These are phyloP conservation scores for Arachis hypogaea DNA, from an alignment of 306 rosid species.

Conservation along the genomic window DNA sequence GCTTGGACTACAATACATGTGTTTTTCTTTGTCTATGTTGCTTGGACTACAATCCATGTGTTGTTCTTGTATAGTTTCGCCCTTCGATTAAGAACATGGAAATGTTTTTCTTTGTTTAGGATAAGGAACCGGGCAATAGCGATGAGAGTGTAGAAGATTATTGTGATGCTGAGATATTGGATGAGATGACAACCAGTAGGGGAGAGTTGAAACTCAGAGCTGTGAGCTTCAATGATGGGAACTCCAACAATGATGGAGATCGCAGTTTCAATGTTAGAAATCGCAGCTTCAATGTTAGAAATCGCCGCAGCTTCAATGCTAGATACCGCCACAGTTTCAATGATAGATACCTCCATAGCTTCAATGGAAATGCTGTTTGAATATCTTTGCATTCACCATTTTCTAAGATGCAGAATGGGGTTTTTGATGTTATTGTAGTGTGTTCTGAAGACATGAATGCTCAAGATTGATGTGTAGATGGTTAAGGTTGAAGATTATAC, in stretches of 20 bases:
- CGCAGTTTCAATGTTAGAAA: slow-evolving; percentile 47
- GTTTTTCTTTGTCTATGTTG: background rate
- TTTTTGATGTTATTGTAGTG: slow-evolving; percentile 31
- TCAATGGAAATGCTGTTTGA: slow-evolving; percentile 38
- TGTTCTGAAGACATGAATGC: slow-evolving; percentile 23
- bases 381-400: background rate
- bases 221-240: slow-evolving; percentile 50
- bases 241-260: background rate
- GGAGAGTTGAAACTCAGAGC: slow-evolving; percentile 83
- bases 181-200: slow-evolving; percentile 81
- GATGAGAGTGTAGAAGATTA: slow-evolving; percentile 50
- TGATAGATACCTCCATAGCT: slow-evolving; percentile 32
- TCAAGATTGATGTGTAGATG: slow-evolving; percentile 18
- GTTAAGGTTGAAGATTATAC: slow-evolving; percentile 40
- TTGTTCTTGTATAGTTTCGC: slow-evolving; percentile 8
- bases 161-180: slow-evolving; percentile 78
- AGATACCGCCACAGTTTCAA: slow-evolving; percentile 19
- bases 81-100: slow-evolving; percentile 17
- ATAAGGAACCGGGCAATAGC: slow-evolving; percentile 43
- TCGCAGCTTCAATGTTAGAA: background rate
- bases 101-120: slow-evolving; percentile 53
- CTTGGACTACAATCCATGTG: background rate
- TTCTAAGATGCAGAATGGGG: slow-evolving; percentile 35
- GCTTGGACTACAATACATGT: background rate
- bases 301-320: slow-evolving; percentile 43